Evolutionary conservation across 257 asterid species (phyloP).

Genomic region (Salvia hispanica): DNA sequence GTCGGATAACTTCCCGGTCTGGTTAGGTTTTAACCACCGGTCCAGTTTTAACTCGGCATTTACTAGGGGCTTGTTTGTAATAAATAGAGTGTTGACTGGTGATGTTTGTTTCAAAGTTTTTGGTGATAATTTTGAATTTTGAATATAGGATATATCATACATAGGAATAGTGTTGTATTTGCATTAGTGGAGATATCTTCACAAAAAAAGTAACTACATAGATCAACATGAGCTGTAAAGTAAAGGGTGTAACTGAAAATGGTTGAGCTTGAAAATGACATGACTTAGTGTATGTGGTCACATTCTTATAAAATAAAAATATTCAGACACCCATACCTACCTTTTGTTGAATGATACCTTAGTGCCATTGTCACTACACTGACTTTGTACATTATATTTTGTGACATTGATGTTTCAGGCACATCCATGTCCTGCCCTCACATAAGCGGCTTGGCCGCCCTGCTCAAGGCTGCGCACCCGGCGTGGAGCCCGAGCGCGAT

Average conservation of each 20-base stretch:
- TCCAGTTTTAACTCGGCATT: too few species aligned
- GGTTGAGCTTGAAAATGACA: constrained; percentile 26
- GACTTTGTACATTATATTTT: not conserved
- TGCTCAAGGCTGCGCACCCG: constrained; percentile 62
- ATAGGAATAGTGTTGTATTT: not conserved
- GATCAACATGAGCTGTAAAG: constrained; percentile 40
- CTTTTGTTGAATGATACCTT: not conserved
- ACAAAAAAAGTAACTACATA: constrained; percentile 28
- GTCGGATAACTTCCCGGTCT: too few species aligned
- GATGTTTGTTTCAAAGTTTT: too few species aligned
- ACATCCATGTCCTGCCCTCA: constrained; percentile 76
- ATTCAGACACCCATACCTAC: not conserved
- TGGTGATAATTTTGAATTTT: too few species aligned
- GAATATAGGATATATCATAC: not conserved
- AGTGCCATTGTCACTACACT: not conserved
- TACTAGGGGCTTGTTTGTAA: too few species aligned
- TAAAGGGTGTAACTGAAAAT: constrained; percentile 2
- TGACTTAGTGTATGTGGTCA: constrained; percentile 32
- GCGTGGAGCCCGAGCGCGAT: constrained; percentile 70
- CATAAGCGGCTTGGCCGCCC: constrained; percentile 58
- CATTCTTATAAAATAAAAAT: not conserved
- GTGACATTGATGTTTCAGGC: constrained; percentile 35
- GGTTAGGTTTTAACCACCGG: too few species aligned
- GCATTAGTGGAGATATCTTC: constrained; percentile 29
- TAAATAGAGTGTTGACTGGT: too few species aligned